Percentiles rank a stretch among this genome's conserved stretches.
Conservation (phyloP, 345 rosid species). For the Noccaea bulbosa region DNA sequence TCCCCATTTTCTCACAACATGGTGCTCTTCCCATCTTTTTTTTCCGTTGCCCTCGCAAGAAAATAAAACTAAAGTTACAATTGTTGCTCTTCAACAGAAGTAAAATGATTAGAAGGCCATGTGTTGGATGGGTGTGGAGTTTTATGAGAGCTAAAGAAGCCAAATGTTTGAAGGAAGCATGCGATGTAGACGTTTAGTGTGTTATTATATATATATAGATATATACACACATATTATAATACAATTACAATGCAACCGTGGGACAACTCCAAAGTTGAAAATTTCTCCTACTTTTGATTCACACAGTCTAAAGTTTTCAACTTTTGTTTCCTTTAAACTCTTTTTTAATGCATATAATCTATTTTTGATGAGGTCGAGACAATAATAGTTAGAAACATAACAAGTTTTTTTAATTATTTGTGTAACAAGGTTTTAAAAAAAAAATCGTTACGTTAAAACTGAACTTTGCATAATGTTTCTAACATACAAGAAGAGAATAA, state of each 20-base stretch:
- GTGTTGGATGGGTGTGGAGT: conserved; percentile 30
- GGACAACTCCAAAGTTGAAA: conserved; percentile 40
- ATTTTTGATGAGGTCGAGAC: conserved; percentile 12
- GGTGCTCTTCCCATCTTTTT: conserved; percentile 77
- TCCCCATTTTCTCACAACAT: conserved; percentile 77
- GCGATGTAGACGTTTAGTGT: conserved; percentile 31
- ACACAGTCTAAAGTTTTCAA: conserved; percentile 22
- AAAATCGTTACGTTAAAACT: too few species aligned
- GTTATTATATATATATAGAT: conserved; percentile 19
- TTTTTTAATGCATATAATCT: neutral
- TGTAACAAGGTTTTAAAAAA: neutral
- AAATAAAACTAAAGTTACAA: neutral
- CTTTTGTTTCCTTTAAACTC: conserved; percentile 10
- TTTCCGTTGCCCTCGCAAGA: conserved; percentile 19
- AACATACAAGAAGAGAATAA: neutral
- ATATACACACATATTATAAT: conserved; percentile 5
- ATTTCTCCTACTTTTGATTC: conserved; percentile 30
- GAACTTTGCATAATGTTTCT: neutral
- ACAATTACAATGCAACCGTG: conserved; percentile 37
- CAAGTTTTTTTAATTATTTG: neutral
- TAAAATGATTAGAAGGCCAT: conserved; percentile 20
- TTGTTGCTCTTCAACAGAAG: conserved; percentile 9
- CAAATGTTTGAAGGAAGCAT: conserved; percentile 36
- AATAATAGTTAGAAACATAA: neutral
- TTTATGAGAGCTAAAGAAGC: conserved; percentile 32